Percentiles rank a stretch among this genome's conserved stretches.
These are phyloP conservation scores for Casuarina equisetifolia DNA, from an alignment of 306 rosid genomes.

Conservation along the genomic window DNA sequence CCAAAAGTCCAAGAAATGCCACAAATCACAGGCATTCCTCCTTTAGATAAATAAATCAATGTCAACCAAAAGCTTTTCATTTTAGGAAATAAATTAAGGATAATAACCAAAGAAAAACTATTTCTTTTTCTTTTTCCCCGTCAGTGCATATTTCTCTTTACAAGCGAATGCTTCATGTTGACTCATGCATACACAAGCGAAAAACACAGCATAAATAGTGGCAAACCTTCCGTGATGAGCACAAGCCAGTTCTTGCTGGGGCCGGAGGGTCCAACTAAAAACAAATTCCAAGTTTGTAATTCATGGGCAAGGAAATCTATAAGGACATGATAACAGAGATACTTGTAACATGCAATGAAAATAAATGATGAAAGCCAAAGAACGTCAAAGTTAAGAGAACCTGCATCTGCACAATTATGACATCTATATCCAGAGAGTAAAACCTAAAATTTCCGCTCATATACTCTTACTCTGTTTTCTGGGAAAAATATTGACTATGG, in stretches of 20 bases:
- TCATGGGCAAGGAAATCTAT: constrained; percentile 16
- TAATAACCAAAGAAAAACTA: not conserved
- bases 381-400: constrained; percentile 3
- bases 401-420: not conserved
- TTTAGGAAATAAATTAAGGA: not conserved
- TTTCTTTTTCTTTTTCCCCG: not conserved
- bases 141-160: not conserved
- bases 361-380: constrained; percentile 4
- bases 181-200: not conserved
- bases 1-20: too few relatives aligned
- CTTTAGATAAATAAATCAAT: too few relatives aligned
- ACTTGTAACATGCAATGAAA: not conserved
- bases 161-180: not conserved
- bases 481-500: too few relatives aligned
- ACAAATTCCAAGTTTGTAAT: constrained; percentile 16
- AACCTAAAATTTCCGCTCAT: constrained; percentile 1
- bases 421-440: constrained; percentile 17
- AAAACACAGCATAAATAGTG: constrained; percentile 15
- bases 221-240: constrained; percentile 87
- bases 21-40: too few relatives aligned
- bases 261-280: constrained; percentile 82
- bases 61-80: not conserved
- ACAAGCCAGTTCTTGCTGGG: constrained; percentile 73
- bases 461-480: not conserved
- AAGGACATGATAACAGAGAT: not conserved